Evolutionary conservation across 176 grass and related monocot genomes (phyloP).

Genomic region (Carex pumila): DNA sequence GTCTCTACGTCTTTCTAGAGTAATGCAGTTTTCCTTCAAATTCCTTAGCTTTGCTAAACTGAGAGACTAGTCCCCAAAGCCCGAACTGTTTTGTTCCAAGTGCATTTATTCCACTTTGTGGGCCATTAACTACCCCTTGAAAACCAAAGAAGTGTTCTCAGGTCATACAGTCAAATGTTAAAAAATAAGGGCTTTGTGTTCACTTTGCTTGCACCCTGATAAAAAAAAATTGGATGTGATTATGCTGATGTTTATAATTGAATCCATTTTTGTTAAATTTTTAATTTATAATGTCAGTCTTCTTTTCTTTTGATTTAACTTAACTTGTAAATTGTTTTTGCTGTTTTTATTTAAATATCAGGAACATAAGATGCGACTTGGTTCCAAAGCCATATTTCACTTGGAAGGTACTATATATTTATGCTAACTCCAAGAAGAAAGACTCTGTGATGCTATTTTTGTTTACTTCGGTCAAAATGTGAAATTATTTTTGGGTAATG

Average conservation of each 20-base stretch:
- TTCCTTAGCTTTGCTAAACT: not conserved
- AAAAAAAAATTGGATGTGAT: not conserved
- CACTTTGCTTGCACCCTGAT: not conserved
- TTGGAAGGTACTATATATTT: slow-evolving; percentile 59
- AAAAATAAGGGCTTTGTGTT: not conserved
- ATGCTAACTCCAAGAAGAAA: not conserved
- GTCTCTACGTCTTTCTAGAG: not conserved
- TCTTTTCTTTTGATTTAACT: not conserved
- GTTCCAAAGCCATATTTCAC: slow-evolving; percentile 88
- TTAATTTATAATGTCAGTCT: not conserved
- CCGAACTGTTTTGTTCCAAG: not conserved
- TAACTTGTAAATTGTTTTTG: not conserved
- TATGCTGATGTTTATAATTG: not conserved
- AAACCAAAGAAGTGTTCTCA: not conserved
- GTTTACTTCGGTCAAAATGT: not conserved
- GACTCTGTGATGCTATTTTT: not conserved
- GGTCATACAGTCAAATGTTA: not conserved
- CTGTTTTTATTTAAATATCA: slow-evolving; percentile 25
- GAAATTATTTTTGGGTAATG: not conserved
- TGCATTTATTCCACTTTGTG: not conserved
- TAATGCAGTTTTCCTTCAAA: not conserved
- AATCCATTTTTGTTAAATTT: not conserved
- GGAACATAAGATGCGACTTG: slow-evolving; percentile 98
- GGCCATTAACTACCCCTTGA: not conserved
- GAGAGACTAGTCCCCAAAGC: not conserved